Evolutionary conservation across 192 early-diverging fungal genomes (phyloP).

Genomic region (Gryganskiella cystojenkinii): DNA sequence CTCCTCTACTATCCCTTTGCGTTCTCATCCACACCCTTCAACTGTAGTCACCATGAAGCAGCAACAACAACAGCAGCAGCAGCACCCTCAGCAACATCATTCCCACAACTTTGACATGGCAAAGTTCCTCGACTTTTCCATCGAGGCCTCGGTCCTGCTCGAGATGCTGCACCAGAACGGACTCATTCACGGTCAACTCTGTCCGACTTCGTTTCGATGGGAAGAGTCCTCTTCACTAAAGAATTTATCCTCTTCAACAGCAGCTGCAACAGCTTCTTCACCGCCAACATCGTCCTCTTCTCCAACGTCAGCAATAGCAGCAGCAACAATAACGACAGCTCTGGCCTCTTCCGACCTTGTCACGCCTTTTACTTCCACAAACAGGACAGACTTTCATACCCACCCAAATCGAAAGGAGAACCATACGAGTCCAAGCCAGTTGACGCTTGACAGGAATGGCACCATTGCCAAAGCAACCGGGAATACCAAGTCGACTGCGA

Average conservation of each 20-base stretch:
- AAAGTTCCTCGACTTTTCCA: conserved; percentile 32
- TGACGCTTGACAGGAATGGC: conserved; percentile 14
- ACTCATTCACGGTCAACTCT: conserved; percentile 41
- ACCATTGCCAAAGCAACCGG: conserved; percentile 3
- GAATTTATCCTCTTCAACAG: background rate
- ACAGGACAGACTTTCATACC: background rate
- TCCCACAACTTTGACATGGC: conserved; percentile 27
- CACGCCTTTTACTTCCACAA: background rate
- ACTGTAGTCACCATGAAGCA: background rate
- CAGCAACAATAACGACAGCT: background rate
- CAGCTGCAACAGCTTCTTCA: background rate
- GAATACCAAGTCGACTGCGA: background rate
- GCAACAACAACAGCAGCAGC: conserved; percentile 14
- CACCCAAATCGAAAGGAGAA: conserved; percentile 42
- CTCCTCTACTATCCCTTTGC: too few relatives aligned
- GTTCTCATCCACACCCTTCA: background rate
- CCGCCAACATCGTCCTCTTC: background rate
- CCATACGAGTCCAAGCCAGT: conserved; percentile 32
- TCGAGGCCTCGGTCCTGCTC: conserved; percentile 36
- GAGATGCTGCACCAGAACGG: conserved; percentile 40
- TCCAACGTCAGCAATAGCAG: background rate
- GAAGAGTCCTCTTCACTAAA: conserved; percentile 28
- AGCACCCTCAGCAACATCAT: background rate
- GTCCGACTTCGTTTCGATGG: conserved; percentile 40
- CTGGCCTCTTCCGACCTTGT: too few relatives aligned